phyloP scores from a whole-genome alignment of 2,329 filamentous ascomycete species.

The Zymoseptoria crescenta region DNA sequence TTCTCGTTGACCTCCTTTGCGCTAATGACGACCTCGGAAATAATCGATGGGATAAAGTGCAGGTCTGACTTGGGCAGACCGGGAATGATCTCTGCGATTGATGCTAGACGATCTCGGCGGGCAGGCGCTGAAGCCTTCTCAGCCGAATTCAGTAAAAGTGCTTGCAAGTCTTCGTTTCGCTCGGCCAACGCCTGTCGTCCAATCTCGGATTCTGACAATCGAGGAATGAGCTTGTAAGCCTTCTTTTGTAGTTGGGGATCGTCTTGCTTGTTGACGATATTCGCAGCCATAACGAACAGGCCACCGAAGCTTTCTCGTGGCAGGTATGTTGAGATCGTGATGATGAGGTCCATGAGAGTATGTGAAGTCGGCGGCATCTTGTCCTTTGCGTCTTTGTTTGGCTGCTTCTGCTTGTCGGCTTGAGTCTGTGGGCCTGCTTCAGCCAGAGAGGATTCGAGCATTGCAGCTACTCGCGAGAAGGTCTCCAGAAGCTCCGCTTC shows the following conservation, averaged over 20 bases:
- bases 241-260: conserved; percentile 97
- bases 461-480: conserved; percentile 75
- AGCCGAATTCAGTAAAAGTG: conserved; percentile 68
- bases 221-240: conserved; percentile 93
- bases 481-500: conserved; percentile 70
- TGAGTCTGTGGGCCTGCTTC: conserved; percentile 55
- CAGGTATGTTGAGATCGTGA: conserved; percentile 90
- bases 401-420: conserved; percentile 51
- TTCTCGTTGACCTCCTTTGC: conserved; percentile 98
- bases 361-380: conserved; percentile 87
- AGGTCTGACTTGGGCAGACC: conserved; percentile 70
- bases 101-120: conserved; percentile 74
- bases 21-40: conserved; percentile 90
- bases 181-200: conserved; percentile 70
- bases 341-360: conserved; percentile 92
- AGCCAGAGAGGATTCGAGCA: conserved; percentile 66
- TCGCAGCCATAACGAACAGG: conserved; percentile 78
- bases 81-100: conserved; percentile 71
- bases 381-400: conserved; percentile 47
- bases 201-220: conserved; percentile 71
- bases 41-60: conserved; percentile 84
- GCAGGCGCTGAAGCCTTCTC: conserved; percentile 83
- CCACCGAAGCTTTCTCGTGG: conserved; percentile 76
- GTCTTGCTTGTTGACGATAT: conserved; percentile 70
- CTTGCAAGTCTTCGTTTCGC: conserved; percentile 69